These are phyloP conservation scores for Fusarium equiseti DNA, from an alignment of 2,329 filamentous ascomycete genomes.

Conservation along the genomic window DNA sequence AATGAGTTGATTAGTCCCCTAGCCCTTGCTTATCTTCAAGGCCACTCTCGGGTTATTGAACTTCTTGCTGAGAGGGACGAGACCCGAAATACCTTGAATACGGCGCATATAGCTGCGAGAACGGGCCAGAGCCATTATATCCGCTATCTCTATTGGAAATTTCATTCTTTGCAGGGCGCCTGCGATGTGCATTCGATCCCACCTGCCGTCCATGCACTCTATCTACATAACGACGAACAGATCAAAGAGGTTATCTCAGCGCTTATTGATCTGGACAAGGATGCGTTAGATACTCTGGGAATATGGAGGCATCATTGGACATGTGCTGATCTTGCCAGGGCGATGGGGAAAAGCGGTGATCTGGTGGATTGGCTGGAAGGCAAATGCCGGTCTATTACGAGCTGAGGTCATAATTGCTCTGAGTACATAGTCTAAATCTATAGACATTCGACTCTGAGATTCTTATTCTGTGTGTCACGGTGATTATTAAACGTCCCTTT, in stretches of 20 bases:
- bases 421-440: neutral
- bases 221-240: neutral
- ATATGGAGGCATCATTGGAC: neutral
- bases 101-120: neutral
- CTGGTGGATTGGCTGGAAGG: neutral
- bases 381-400: neutral
- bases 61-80: neutral
- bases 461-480: too few relatives aligned
- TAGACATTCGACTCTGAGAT: neutral
- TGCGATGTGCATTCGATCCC: neutral
- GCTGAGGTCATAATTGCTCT: neutral
- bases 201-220: neutral
- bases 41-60: neutral
- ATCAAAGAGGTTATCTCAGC: neutral
- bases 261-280: neutral
- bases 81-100: neutral
- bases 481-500: too few relatives aligned
- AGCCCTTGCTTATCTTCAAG: neutral
- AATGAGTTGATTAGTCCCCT: neutral
- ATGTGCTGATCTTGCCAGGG: neutral
- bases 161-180: neutral
- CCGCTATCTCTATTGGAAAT: neutral
- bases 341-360: neutral
- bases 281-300: neutral
- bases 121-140: neutral